Evolutionary conservation across 805 yeast species (phyloP), one percentile per base, ranked within the genome.

Genomic region (Saccharomycopsis malanga): DNA sequence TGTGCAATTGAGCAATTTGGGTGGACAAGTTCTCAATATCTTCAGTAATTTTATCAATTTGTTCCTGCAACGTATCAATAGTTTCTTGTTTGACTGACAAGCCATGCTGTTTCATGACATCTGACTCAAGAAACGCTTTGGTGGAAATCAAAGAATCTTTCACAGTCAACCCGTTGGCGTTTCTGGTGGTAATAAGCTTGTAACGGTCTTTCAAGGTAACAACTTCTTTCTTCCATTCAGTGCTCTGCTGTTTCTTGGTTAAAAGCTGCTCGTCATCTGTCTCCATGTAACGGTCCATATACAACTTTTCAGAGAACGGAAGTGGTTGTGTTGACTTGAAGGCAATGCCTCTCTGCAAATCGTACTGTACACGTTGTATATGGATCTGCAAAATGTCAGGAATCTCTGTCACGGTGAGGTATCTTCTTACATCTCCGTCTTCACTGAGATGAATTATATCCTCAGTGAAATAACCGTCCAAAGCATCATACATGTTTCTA

Each of bases 351-450:
- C 74, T 65, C 46, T 71, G 81, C 39, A 88, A 72, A 59, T 93
- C 96, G 61, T 82, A 93, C 61, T 87, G 86, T 1, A 93, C 98
- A 59, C 98, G 73, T 64, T 89, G 98, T 5, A 93, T 85, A 60
- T 93, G 98, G 42, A 93, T 77, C 61, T 93, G 98, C 42, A 93
- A 63, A 43, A 93, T 76, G 4, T 81, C 79, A 0, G 98, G 98
- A 18, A 87, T 65, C 47, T 77, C 72, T 7, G 77, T 71, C 3
- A 91, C 74, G 0, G 89, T 77, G 40, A 89, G 74, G 0, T 84
- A 74, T 60, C 94, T 77, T 55, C 80, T 78, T 4, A 84, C 91
- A 22, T 73, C 70, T 1, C 88, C 95, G 52, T 81, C 83, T 36
- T 71, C 77, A 35, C 79, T 86, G 55, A 87, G 66, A 1, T 71